phyloP scores from a whole-genome alignment of 768 basidiomycete species.

The Boletus vinaceobasis region DNA sequence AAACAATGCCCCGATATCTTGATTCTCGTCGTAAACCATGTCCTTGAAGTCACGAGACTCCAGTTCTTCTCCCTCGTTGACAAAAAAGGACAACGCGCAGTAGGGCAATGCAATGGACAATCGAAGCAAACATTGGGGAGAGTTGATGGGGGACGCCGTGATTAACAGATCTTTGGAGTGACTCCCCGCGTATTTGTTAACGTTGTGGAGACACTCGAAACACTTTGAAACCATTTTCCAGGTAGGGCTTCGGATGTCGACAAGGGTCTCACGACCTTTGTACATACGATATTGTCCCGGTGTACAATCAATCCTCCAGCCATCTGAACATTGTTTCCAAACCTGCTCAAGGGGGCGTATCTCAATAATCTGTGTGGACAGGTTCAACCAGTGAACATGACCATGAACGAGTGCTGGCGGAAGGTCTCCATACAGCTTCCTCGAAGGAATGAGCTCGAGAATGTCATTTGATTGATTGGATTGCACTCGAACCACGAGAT shows the following conservation, averaged over 20 bases:
- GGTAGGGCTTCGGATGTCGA: constrained; percentile 20
- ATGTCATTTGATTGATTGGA: not conserved
- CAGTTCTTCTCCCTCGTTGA: constrained; percentile 26
- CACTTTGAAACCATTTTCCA: constrained; percentile 15
- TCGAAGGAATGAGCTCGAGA: constrained; percentile 17
- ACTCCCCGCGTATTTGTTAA: too few relatives aligned
- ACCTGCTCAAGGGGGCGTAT: constrained; percentile 13
- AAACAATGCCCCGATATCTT: constrained; percentile 39
- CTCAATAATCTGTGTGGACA: constrained; percentile 15
- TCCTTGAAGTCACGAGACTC: constrained; percentile 37
- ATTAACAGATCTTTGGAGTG: constrained; percentile 10
- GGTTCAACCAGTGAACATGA: constrained; percentile 26
- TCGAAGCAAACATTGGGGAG: not conserved
- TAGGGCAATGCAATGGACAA: constrained; percentile 32
- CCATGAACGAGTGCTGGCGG: constrained; percentile 8
- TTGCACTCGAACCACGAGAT: constrained; percentile 11
- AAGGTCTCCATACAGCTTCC: constrained; percentile 14
- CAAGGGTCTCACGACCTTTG: constrained; percentile 6
- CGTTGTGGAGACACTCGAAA: not conserved
- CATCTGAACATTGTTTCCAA: constrained; percentile 16
- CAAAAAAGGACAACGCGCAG: constrained; percentile 36
- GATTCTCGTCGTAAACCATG: constrained; percentile 37
- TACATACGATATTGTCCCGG: not conserved
- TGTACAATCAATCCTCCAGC: constrained; percentile 21
- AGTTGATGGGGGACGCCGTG: not conserved